Conservation (phyloP, 257 asterid genomes). For the Rauvolfia tetraphylla region DNA sequence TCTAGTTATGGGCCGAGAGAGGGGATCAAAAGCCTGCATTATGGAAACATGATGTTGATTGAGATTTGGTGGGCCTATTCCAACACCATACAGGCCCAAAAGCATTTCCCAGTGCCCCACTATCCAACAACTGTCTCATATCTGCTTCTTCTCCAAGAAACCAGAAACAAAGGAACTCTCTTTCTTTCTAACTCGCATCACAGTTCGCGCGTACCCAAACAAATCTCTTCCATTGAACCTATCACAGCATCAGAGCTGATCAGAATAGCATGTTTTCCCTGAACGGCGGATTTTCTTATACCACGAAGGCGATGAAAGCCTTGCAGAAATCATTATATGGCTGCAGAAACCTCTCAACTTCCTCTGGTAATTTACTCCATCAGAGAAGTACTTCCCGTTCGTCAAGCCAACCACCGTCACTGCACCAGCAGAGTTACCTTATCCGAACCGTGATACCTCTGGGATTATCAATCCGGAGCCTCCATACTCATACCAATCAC, state of each 20-base stretch:
- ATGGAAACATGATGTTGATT: too few relatives aligned
- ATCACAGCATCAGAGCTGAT: too few relatives aligned
- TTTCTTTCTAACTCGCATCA: too few relatives aligned
- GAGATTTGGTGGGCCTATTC: background rate
- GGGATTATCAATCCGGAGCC: background rate
- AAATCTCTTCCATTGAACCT: too few relatives aligned
- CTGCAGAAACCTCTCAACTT: conserved; percentile 6
- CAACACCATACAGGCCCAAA: conserved; percentile 2
- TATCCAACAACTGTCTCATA: too few relatives aligned
- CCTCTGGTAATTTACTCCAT: background rate
- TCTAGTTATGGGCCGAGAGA: background rate
- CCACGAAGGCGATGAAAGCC: too few relatives aligned
- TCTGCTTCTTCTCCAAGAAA: background rate
- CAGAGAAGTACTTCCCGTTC: background rate
- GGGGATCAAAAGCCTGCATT: background rate
- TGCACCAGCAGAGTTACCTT: background rate
- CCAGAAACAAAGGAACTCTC: too few relatives aligned
- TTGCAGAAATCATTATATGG: too few relatives aligned
- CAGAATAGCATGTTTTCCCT: too few relatives aligned
- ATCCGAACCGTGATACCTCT: background rate
- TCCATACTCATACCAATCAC: background rate
- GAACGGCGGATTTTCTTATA: too few relatives aligned
- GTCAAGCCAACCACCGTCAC: background rate
- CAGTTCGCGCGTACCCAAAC: too few relatives aligned
- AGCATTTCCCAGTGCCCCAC: background rate